phyloP scores from a whole-genome alignment of 2,329 filamentous ascomycete genomes.

The Pseudogymnoascus sp. region DNA sequence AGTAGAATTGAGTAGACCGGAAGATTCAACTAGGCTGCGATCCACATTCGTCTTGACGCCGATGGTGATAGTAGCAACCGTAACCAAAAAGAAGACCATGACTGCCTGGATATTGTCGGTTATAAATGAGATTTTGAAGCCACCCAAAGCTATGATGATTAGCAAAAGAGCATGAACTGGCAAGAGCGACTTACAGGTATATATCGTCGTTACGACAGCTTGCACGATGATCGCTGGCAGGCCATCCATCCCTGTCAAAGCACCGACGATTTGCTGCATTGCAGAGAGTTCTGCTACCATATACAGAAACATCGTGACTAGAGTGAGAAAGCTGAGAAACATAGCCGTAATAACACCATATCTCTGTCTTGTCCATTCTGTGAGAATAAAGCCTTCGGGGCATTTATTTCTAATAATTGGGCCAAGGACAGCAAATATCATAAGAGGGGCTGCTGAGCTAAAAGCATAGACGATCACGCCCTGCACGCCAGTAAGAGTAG shows the following conservation, averaged over 20 bases:
- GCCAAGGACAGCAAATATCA: constrained; percentile 66
- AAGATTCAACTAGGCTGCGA: constrained; percentile 56
- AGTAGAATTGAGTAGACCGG: constrained; percentile 58
- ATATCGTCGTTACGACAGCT: constrained; percentile 70
- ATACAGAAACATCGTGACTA: constrained; percentile 77
- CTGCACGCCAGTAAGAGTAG: constrained; percentile 70
- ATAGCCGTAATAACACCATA: constrained; percentile 63
- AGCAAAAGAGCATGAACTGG: constrained; percentile 3
- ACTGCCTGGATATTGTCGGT: constrained; percentile 75
- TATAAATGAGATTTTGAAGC: constrained; percentile 76
- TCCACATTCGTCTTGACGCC: constrained; percentile 68
- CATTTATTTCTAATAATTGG: constrained; percentile 73
- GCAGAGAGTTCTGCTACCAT: constrained; percentile 81
- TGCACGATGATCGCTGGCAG: constrained; percentile 71
- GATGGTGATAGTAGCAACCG: constrained; percentile 71
- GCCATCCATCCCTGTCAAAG: constrained; percentile 65
- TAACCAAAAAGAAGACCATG: constrained; percentile 66
- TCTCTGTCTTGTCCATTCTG: constrained; percentile 74
- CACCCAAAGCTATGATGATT: constrained; percentile 54
- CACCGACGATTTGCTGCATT: constrained; percentile 67
- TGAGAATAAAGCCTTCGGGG: constrained; percentile 76
- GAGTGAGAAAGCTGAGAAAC: constrained; percentile 68
- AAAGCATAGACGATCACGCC: constrained; percentile 70
- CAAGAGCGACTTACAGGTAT: constrained; percentile 55
- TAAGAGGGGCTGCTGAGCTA: constrained; percentile 61